Base-by-base conservation (phyloP, 2,329 filamentous ascomycete genomes). In the Blumeriella jaapii region DNA sequence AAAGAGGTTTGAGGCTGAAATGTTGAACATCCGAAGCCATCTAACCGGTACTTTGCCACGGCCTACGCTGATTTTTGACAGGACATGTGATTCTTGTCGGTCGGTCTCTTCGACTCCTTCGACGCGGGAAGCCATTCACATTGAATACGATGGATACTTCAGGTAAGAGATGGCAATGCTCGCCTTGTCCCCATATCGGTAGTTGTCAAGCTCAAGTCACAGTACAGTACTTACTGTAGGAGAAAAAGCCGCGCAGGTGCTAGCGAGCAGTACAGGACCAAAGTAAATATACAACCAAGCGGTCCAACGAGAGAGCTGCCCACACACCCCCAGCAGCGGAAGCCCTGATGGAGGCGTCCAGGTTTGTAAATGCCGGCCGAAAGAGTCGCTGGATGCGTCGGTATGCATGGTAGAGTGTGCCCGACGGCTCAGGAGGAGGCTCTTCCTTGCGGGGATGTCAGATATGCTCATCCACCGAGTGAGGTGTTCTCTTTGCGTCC, bases 341-440 rank as follows among this genome's bases (percentile, higher is more conserved):
- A 41, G 12, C 37, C 25, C 19, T 24, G 25, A 26, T 31, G 27
- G 37, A 44, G 36, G 41, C 38, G 36, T 43, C 32, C 31, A 44
- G 44, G 43, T 44, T n/a, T n/a, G n/a, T n/a, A n/a, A n/a, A n/a
- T n/a, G n/a, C n/a, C n/a, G n/a, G n/a, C n/a, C n/a, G n/a, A n/a
- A n/a, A n/a, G n/a, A n/a, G 43, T 38, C 43, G 43, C 34, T 17
- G 34, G 14, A 18, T 20, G 17, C 17, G 17, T 11, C 17, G n/a
- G 29, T 28, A 28, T 10, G 26, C 2, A 13, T 15, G 4, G 6
- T 14, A 22, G 31, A 26, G 15, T 20, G 17, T n/a, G 15, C n/a
- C n/a, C n/a, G n/a, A n/a, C n/a, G n/a, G n/a, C n/a, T n/a, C n/a
- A n/a, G n/a, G n/a, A n/a, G n/a, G n/a, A n/a, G n/a, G n/a, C n/a